Conservation (phyloP, 1,139 yeast genomes). For the Diutina siamensis region DNA sequence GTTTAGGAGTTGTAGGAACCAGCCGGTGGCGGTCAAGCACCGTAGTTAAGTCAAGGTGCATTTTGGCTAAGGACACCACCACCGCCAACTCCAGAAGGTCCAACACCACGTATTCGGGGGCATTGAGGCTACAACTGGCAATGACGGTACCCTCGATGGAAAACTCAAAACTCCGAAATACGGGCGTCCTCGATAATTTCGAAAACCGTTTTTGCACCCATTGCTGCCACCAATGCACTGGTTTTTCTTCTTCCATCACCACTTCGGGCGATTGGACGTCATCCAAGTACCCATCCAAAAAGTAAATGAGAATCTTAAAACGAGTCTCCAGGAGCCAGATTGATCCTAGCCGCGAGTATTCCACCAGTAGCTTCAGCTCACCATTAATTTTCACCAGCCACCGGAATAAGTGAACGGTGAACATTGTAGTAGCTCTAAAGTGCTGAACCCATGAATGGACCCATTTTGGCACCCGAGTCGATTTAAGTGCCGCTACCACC, state of each 20-base stretch:
- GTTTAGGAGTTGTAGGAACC: background rate
- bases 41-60: background rate
- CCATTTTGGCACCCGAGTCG: background rate
- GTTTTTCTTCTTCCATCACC: conserved; percentile 10
- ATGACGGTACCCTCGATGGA: background rate
- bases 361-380: conserved; percentile 15
- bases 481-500: too few species aligned
- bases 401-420: conserved; percentile 21
- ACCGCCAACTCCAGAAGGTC: background rate
- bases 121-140: background rate
- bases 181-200: background rate
- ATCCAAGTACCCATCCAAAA: conserved; percentile 20
- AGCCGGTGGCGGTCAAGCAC: background rate
- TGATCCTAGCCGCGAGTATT: conserved; percentile 22
- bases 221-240: background rate
- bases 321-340: conserved; percentile 13
- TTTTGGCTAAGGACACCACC: background rate
- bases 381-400: conserved; percentile 14
- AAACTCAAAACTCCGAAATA: background rate
- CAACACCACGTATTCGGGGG: background rate
- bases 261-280: conserved; percentile 10
- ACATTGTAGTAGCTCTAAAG: background rate
- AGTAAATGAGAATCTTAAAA: conserved; percentile 15
- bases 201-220: background rate
- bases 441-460: background rate